phyloP scores from a whole-genome alignment of 441 rosid species.

The Gossypium gossypioides region DNA sequence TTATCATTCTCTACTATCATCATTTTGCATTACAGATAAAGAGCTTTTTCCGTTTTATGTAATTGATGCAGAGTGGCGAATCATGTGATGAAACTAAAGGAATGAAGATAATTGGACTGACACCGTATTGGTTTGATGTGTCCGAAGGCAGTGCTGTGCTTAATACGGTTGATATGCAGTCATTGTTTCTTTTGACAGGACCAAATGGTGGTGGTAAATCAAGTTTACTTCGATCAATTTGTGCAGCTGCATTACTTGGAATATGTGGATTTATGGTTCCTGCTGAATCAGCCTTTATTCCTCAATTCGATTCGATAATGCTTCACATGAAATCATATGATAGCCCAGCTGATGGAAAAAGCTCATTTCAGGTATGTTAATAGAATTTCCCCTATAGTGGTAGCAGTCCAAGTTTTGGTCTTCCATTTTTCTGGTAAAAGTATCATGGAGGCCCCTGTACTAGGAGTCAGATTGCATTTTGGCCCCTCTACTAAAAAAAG shows the following conservation, averaged over 20 bases:
- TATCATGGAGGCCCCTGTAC: background rate
- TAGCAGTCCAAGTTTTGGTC: background rate
- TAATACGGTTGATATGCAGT: slow-evolving; percentile 76
- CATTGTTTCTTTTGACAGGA: slow-evolving; percentile 80
- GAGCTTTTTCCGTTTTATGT: background rate
- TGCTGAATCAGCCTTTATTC: slow-evolving; percentile 79
- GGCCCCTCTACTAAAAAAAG: background rate
- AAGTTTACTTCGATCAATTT: slow-evolving; percentile 84
- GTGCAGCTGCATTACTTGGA: slow-evolving; percentile 89
- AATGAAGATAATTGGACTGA: slow-evolving; percentile 67
- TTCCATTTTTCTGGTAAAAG: background rate
- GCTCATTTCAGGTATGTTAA: slow-evolving; percentile 78
- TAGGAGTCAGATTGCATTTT: background rate
- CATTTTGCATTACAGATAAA: background rate
- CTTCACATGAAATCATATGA: slow-evolving; percentile 99
- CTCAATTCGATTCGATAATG: slow-evolving; percentile 83
- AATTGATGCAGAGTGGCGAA: slow-evolving; percentile 33
- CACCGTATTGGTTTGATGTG: slow-evolving; percentile 89
- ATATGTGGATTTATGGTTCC: slow-evolving; percentile 94
- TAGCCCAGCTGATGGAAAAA: slow-evolving; percentile 94
- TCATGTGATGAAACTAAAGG: slow-evolving; percentile 22
- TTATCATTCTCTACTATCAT: background rate
- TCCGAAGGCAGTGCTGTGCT: slow-evolving; percentile 80
- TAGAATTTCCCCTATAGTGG: background rate
- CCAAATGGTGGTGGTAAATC: slow-evolving; percentile 99